Percentiles rank a stretch among this genome's conserved stretches.
Evolutionary conservation across 345 rosid species (phyloP).

Genomic region (Moricandia moricandioides): DNA sequence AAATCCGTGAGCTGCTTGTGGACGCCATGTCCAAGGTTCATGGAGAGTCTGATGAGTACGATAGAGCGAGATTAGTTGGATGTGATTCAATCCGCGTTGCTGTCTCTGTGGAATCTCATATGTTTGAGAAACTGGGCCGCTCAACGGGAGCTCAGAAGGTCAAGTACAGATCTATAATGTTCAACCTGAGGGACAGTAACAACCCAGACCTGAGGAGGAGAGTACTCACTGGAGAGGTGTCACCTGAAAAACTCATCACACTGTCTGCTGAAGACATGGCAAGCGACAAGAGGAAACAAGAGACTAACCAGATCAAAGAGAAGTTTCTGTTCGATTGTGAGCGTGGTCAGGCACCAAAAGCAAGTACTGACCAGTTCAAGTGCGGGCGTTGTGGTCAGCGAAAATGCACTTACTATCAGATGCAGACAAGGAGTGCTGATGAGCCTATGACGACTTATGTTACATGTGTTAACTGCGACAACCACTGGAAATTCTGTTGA

Average conservation of each 20-base stretch:
- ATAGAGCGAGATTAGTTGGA: constrained; percentile 46
- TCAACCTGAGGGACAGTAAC: constrained; percentile 81
- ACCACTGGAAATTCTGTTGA: constrained; percentile 93
- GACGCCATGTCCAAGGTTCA: constrained; percentile 79
- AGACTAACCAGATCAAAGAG: constrained; percentile 74
- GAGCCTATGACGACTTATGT: constrained; percentile 99
- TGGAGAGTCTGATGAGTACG: constrained; percentile 56
- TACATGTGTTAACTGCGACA: constrained; percentile 82
- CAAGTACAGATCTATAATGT: constrained; percentile 91
- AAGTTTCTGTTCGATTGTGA: constrained; percentile 74
- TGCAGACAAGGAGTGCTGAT: constrained; percentile 99
- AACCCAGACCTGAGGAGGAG: constrained; percentile 91
- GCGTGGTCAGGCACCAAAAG: constrained; percentile 49
- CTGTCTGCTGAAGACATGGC: constrained; percentile 93
- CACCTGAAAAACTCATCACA: constrained; percentile 38
- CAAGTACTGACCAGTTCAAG: constrained; percentile 42
- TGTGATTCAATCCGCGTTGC: constrained; percentile 86
- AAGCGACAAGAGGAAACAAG: constrained; percentile 68
- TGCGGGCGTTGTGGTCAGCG: constrained; percentile 84
- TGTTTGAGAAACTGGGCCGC: constrained; percentile 81
- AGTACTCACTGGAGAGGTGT: constrained; percentile 79
- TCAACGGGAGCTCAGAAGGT: constrained; percentile 77
- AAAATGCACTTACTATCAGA: constrained; percentile 80
- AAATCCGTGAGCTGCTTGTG: constrained; percentile 66
- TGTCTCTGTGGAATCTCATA: constrained; percentile 71